Evolutionary conservation across 441 rosid genomes (phyloP).

Genomic region (Gossypium davidsonii): DNA sequence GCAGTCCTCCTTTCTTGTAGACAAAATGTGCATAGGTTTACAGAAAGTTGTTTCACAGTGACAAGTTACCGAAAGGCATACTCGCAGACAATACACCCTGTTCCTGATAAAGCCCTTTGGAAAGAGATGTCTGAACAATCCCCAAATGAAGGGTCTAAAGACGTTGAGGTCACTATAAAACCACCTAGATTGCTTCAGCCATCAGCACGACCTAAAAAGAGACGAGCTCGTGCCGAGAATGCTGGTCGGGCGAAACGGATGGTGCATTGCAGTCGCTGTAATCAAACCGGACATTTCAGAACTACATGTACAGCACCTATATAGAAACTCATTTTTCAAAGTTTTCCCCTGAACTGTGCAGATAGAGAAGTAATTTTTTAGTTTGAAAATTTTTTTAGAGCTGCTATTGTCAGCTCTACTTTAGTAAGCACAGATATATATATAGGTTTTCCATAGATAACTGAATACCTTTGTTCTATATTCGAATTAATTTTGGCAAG

Average conservation of each 20-base stretch:
- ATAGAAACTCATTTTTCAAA: slow-evolving; percentile 16
- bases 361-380: not conserved
- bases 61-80: slow-evolving; percentile 48
- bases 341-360: slow-evolving; percentile 5
- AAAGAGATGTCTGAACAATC: slow-evolving; percentile 22
- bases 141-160: slow-evolving; percentile 14
- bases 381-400: not conserved
- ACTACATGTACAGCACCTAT: slow-evolving; percentile 56
- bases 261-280: slow-evolving; percentile 58
- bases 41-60: slow-evolving; percentile 52
- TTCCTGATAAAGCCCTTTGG: slow-evolving; percentile 52
- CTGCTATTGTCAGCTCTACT: not conserved
- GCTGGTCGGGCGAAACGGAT: slow-evolving; percentile 39
- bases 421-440: not conserved
- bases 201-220: slow-evolving; percentile 40
- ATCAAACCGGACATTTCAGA: slow-evolving; percentile 61
- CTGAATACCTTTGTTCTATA: no score
- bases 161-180: slow-evolving; percentile 23
- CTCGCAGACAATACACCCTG: slow-evolving; percentile 49
- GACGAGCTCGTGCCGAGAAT: slow-evolving; percentile 36
- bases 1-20: slow-evolving; percentile 48
- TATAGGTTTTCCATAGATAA: no score
- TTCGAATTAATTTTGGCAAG: no score
- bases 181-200: slow-evolving; percentile 38
- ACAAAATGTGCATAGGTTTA: slow-evolving; percentile 37